Evolutionary conservation across 768 basidiomycete species (phyloP), one percentile per base, ranked within the genome.

Genomic region (Hygrophorus pudorinus): DNA sequence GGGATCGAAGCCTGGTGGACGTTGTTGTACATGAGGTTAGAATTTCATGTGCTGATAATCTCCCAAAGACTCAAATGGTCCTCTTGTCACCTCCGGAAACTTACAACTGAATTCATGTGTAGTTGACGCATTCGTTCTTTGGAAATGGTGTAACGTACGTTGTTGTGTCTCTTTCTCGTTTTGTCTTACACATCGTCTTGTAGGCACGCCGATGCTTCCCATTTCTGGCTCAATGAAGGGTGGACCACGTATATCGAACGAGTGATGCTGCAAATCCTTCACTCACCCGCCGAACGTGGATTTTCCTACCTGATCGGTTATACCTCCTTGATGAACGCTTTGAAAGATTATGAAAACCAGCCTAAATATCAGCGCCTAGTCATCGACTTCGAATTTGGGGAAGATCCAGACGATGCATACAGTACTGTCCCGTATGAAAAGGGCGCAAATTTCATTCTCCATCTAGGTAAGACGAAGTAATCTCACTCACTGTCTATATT

Each of bases 231-330:
- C 31, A 91, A 90, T 58, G 86, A 92, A 66, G 85, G 90, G 20
- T 93, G 87, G 84, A 96, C 93, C 27, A 92, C 87, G 0, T 97
- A 92, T 56, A 80, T 87, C 24, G 93, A 98, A 58, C 79, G 91
- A 12, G 63, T 94, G 6, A 66, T 94, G 36, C 78, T 78, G 38
- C 71, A 80, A 50, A 64, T 70, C 36, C 66, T 91, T 2, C 78
- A 88, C 57, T 75, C 83, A 0, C 78, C 85, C 13, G 79, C 79
- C 2, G 77, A 81, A 40, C 79, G 91, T 34, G 88, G 79, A 13
- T 85, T 97, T 56, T 76, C 79, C 6, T 94, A 72, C 60, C 65
- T 88, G 48, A 81, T 85, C 46, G 91, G 90, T 2, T 66, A 71
- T 14, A 86, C 85, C 48, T 71, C 66, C 0, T 70, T 97, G 13